phyloP scores from a whole-genome alignment of 495 filamentous ascomycete genomes.

The Trichoderma parareesei region DNA sequence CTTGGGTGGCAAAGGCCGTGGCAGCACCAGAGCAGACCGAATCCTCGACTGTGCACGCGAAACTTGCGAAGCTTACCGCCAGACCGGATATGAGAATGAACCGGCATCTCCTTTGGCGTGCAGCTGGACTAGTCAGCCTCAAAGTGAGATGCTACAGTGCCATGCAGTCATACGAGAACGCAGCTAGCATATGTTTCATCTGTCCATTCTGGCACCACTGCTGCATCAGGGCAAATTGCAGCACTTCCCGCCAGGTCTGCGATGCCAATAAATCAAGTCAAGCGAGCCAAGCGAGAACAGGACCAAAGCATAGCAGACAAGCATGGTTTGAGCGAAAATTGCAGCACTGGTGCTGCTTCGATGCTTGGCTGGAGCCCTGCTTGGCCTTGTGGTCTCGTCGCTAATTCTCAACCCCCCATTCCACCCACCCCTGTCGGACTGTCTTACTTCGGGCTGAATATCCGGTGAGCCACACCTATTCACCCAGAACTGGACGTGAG shows the following conservation, averaged over 20 bases:
- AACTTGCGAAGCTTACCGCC: background rate
- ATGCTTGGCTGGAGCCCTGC: no score
- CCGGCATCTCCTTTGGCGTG: background rate
- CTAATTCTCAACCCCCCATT: background rate
- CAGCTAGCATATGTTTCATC: no score
- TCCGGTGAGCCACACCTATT: background rate
- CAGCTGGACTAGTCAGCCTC: background rate
- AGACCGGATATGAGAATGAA: background rate
- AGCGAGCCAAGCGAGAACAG: no score
- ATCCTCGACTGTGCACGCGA: background rate
- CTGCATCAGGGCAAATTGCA: no score
- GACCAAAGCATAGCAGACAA: no score
- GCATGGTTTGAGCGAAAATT: no score
- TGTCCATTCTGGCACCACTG: no score
- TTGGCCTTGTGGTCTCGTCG: no score
- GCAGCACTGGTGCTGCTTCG: no score
- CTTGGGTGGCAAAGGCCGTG: no score
- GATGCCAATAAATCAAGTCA: no score
- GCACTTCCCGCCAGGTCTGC: no score
- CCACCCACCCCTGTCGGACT: background rate
- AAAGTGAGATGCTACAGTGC: background rate
- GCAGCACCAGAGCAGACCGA: background rate
- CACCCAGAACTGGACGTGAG: background rate
- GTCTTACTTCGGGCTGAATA: slow-evolving; percentile 1
- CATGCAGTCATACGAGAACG: background rate